These are phyloP conservation scores for Fusarium pseudocircinatum DNA, from an alignment of 2,329 filamentous ascomycete species.

Conservation along the genomic window DNA sequence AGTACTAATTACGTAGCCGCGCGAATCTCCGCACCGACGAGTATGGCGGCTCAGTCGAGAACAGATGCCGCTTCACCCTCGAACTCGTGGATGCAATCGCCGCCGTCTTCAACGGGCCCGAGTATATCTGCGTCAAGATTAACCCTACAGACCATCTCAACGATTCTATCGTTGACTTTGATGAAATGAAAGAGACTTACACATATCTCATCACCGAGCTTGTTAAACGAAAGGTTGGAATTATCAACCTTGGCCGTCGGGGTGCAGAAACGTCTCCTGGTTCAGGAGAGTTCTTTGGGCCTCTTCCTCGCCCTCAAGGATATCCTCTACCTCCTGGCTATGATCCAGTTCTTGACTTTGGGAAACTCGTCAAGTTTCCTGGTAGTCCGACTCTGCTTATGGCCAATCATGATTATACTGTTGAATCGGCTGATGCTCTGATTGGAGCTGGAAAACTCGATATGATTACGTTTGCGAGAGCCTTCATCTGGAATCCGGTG, in stretches of 20 bases:
- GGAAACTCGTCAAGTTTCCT: not conserved
- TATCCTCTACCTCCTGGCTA: not conserved
- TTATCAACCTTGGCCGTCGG: slow-evolving; percentile 6
- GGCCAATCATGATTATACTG: slow-evolving; percentile 12
- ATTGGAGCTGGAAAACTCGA: not conserved
- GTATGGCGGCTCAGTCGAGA: not conserved
- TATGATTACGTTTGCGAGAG: not conserved
- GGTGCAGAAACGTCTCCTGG: not conserved
- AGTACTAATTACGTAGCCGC: not conserved
- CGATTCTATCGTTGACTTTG: not conserved
- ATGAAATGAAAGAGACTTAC: not conserved
- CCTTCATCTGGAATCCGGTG: slow-evolving; percentile 7
- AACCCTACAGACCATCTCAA: slow-evolving; percentile 4
- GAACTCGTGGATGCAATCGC: not conserved
- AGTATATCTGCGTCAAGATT: slow-evolving; percentile 1
- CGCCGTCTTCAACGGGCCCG: not conserved
- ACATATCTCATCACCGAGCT: not conserved
- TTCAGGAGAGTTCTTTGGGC: not conserved
- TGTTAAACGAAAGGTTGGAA: not conserved
- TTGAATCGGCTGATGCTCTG: not conserved
- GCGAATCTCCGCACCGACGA: not conserved
- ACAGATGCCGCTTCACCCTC: slow-evolving; percentile 6
- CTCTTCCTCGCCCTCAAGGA: not conserved
- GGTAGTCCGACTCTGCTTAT: not conserved
- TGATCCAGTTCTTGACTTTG: slow-evolving; percentile 10